Evolutionary conservation across 768 basidiomycete genomes (phyloP), one percentile per base, ranked within the genome.

Genomic region (Psilocybe tampanensis): DNA sequence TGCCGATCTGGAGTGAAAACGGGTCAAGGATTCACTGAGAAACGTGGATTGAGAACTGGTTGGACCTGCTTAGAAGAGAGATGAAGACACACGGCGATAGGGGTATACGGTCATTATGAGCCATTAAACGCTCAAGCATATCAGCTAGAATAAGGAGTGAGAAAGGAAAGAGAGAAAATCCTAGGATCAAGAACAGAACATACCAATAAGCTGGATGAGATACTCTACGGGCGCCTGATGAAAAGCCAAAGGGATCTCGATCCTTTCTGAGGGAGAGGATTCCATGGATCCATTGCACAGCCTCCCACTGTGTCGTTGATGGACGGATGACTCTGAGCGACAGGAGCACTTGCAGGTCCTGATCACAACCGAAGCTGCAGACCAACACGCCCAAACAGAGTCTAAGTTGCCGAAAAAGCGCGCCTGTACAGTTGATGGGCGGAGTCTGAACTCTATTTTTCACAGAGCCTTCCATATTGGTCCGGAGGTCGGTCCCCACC

Each of bases 21-120:
- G 89, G 44, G 97, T 98, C 60, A 99, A 81, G 61, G 88, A 86
- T 77, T 93, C 90, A 29, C 92, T 94, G 69, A 43, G 49, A 60
- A 65, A n/a, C 55, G 9, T 21, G 44, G 66, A 54, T 66, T 55
- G 51, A 54, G 61, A 39, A 26, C 39, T 8, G 43, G n/a, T 22
- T 59, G 64, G n/a, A 3, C 15, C n/a, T 19, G 19, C 1, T 51
- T 32, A 17, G 18, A 68, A 61, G 36, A 60, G 55, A 57, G 44
- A 61, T 42, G 43, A 60, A 45, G 56, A 79, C 85, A 66, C 79
- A 94, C 85, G 94, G 89, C 36, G 87, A 86, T 60, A 98, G 80
- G 55, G 94, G 90, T 72, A 99, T 94, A 70, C 85, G 86, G 79
- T 99, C 96, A 80, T 99, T 99, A 83, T 97, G 94, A 53, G 83